Evolutionary conservation across 1,139 yeast genomes (phyloP).

Genomic region (Nematodospora anomalae): DNA sequence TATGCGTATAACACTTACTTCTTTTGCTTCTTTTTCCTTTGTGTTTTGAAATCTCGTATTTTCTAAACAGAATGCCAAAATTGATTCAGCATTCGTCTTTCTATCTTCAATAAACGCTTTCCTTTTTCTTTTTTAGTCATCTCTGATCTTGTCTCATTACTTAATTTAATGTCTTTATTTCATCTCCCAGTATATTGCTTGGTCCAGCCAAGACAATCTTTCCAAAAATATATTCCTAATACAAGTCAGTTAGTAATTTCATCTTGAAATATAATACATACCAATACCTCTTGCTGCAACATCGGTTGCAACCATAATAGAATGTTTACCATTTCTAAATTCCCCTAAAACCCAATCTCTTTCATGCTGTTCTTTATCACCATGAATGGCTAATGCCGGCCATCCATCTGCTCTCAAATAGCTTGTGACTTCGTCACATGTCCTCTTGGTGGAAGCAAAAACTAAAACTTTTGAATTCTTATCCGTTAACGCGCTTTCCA

Average conservation of each 20-base stretch:
- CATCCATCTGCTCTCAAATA: conserved; percentile 95
- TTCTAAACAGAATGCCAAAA: background rate
- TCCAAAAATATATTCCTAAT: conserved; percentile 6
- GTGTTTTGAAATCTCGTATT: background rate
- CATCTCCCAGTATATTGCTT: background rate
- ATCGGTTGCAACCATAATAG: conserved; percentile 98
- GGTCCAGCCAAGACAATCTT: background rate
- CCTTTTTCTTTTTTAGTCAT: background rate
- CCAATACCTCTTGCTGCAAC: conserved; percentile 99
- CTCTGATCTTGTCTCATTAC: background rate
- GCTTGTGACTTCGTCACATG: conserved; percentile 92
- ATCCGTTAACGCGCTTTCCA: conserved; percentile 81
- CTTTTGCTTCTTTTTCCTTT: background rate
- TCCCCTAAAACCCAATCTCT: conserved; percentile 98
- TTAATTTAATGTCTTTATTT: background rate
- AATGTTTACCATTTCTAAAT: conserved; percentile 88
- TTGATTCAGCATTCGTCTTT: background rate
- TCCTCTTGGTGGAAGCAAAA: conserved; percentile 94
- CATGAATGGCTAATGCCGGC: conserved; percentile 99
- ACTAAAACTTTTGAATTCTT: conserved; percentile 75
- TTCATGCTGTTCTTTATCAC: conserved; percentile 96
- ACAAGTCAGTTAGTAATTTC: conserved; percentile 19
- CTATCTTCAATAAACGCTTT: background rate
- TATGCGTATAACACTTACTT: conserved; percentile 1
- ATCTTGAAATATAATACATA: conserved; percentile 53